Percentiles rank a stretch among this genome's conserved stretches.
phyloP scores from a whole-genome alignment of 257 asterid genomes.

The Solanum dulcamara region DNA sequence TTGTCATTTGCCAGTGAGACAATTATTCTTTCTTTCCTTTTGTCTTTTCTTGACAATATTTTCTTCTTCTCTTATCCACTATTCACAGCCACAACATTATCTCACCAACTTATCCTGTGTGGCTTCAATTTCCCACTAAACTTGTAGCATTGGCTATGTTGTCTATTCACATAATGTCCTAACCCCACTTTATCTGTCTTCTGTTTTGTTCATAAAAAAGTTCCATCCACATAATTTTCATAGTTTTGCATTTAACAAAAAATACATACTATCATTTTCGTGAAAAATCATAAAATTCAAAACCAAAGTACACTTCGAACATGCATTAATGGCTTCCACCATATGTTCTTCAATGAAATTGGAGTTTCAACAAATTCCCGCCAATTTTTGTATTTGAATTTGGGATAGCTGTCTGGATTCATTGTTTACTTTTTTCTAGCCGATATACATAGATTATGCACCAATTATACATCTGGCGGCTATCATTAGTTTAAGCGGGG shows the following conservation, averaged over 20 bases:
- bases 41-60: conserved; percentile 13
- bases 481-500: neutral
- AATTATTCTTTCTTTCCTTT: neutral
- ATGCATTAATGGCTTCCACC: neutral
- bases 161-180: neutral
- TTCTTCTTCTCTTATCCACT: conserved; percentile 26
- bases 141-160: neutral
- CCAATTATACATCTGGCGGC: neutral
- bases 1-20: neutral
- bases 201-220: conserved; percentile 9
- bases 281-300: neutral
- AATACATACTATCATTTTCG: neutral
- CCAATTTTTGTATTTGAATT: conserved; percentile 14
- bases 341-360: neutral
- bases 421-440: no score
- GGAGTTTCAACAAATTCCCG: conserved; percentile 22
- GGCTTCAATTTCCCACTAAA: conserved; percentile 33
- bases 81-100: neutral
- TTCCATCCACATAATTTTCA: neutral
- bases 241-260: neutral
- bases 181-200: conserved; percentile 19
- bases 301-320: neutral
- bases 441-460: neutral
- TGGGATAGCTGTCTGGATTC: neutral
- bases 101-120: conserved; percentile 34